Evolutionary conservation across 2,329 filamentous ascomycete genomes (phyloP).

Genomic region (Beauveria medogensis): DNA sequence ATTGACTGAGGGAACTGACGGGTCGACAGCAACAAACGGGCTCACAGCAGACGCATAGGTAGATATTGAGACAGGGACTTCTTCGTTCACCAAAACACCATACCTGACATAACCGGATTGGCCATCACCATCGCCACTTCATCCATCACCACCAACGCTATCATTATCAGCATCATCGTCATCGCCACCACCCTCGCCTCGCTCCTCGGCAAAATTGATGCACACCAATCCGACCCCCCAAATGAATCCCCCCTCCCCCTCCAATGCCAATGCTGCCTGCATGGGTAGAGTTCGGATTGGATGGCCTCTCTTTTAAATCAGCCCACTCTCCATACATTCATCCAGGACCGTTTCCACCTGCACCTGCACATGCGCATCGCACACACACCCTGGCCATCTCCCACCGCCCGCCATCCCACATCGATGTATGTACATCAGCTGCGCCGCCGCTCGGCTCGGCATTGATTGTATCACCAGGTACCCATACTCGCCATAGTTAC

Average conservation of each 20-base stretch:
- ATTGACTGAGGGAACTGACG: neutral
- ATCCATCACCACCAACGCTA: neutral
- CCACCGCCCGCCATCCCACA: neutral
- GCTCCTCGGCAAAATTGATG: constrained; percentile 7
- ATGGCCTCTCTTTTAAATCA: constrained; percentile 5
- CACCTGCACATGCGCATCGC: constrained; percentile 7
- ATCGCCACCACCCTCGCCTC: neutral
- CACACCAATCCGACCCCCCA: neutral
- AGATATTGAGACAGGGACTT: neutral
- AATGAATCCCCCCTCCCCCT: neutral
- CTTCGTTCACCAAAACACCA: neutral
- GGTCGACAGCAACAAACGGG: neutral
- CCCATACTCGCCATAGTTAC: no score
- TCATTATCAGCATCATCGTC: neutral
- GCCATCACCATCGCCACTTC: neutral
- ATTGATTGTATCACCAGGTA: neutral
- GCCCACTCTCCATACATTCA: constrained; percentile 10
- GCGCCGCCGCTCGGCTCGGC: constrained; percentile 6
- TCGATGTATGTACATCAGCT: constrained; percentile 3
- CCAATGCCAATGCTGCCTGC: neutral
- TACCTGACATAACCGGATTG: neutral
- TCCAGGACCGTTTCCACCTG: neutral
- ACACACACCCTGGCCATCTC: constrained; percentile 6
- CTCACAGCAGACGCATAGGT: neutral
- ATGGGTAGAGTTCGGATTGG: constrained; percentile 3